Conservation (phyloP, 2,329 filamentous ascomycete genomes). For the Fusarium compactum region DNA sequence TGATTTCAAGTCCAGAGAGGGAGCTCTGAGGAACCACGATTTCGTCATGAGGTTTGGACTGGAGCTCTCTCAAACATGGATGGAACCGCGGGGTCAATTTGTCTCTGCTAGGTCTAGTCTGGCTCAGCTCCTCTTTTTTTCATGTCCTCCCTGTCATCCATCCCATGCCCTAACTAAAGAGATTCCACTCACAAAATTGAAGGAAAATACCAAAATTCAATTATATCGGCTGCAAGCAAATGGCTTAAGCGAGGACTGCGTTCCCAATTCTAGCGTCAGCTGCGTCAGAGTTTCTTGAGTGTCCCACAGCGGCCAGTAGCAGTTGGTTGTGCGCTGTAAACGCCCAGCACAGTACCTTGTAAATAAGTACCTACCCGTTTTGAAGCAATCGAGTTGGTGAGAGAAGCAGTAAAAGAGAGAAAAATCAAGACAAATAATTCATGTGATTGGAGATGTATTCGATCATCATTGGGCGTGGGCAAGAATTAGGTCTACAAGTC, state of each 20-base stretch:
- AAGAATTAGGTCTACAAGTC: slow-evolving; percentile 35
- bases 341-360: not conserved
- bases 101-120: slow-evolving; percentile 7
- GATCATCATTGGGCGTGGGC: slow-evolving; percentile 31
- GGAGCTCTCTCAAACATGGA: slow-evolving; percentile 8
- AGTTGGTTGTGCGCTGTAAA: slow-evolving; percentile 19
- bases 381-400: not conserved
- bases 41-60: not conserved
- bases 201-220: slow-evolving; percentile 20
- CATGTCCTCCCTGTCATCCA: slow-evolving; percentile 8
- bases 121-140: not conserved
- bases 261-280: slow-evolving; percentile 20
- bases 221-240: slow-evolving; percentile 28
- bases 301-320: slow-evolving; percentile 29
- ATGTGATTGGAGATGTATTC: slow-evolving; percentile 5
- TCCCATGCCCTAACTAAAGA: slow-evolving; percentile 41
- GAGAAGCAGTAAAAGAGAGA: not conserved
- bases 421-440: not conserved
- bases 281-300: slow-evolving; percentile 39
- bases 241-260: slow-evolving; percentile 36
- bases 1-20: not conserved
- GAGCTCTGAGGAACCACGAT: not conserved
- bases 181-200: slow-evolving; percentile 33
- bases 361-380: not conserved
- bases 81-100: slow-evolving; percentile 22